Percentiles rank a stretch among this genome's conserved stretches.
Conservation (phyloP, 192 early-diverging fungal species). For the Mortierella claussenii region DNA sequence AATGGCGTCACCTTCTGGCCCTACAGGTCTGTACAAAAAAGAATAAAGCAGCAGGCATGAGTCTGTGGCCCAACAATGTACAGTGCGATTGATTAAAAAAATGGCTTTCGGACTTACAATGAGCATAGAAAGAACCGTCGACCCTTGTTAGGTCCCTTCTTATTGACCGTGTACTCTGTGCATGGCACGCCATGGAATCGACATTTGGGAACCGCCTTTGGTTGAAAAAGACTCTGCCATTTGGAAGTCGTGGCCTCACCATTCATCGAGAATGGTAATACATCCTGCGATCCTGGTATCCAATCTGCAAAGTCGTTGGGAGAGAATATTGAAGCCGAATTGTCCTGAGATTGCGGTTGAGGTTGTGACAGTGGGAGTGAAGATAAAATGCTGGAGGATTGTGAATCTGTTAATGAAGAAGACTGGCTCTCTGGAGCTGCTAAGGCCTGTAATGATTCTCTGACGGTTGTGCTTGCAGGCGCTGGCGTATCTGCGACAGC, state of each 20-base stretch:
- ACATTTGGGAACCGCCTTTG: slow-evolving; percentile 64
- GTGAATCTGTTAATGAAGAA: neutral
- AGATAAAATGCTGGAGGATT: slow-evolving; percentile 4
- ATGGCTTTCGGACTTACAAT: neutral
- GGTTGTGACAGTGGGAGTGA: slow-evolving; percentile 3
- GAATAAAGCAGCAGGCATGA: neutral
- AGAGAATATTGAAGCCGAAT: slow-evolving; percentile 11
- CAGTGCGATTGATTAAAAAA: neutral
- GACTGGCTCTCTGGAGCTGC: neutral
- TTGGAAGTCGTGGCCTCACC: slow-evolving; percentile 48
- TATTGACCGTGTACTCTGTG: slow-evolving; percentile 74
- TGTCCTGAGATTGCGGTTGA: neutral
- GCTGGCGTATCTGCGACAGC: neutral
- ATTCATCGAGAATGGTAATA: slow-evolving; percentile 30
- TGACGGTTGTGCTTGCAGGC: no score
- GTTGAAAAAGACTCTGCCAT: slow-evolving; percentile 70
- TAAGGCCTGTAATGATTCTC: no score
- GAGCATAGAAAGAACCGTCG: slow-evolving; percentile 72
- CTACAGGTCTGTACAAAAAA: slow-evolving; percentile 26
- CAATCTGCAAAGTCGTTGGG: slow-evolving; percentile 48
- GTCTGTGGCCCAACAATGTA: no score
- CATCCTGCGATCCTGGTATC: slow-evolving; percentile 35
- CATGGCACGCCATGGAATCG: slow-evolving; percentile 68
- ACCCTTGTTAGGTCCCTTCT: slow-evolving; percentile 77
- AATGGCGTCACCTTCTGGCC: slow-evolving; percentile 32